Percentiles rank a stretch among this genome's conserved stretches.
Conservation (phyloP, 129 eudicot species). For the Tagetes erecta region DNA sequence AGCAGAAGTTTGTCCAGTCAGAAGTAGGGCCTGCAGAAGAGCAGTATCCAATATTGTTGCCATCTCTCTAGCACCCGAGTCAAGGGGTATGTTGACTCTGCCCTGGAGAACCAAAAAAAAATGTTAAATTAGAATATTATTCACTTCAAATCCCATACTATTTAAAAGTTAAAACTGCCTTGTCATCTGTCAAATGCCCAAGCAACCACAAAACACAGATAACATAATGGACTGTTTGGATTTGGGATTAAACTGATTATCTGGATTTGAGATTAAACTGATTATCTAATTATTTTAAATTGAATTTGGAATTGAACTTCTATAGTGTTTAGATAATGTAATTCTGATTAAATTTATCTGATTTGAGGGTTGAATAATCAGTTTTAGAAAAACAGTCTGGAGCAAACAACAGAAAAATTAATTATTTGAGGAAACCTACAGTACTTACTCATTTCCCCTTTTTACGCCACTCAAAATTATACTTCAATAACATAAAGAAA, state of each 20-base stretch:
- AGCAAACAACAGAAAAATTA: not conserved
- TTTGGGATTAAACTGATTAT: not conserved
- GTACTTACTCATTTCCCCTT: not conserved
- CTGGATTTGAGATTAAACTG: not conserved
- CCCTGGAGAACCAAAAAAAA: constrained; percentile 48
- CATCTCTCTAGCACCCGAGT: constrained; percentile 86
- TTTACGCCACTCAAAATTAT: not conserved
- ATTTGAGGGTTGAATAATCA: not conserved
- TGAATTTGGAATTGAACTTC: not conserved
- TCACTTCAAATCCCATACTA: not conserved
- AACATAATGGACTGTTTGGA: constrained; percentile 15
- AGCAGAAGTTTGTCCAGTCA: constrained; percentile 80
- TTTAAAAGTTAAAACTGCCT: not conserved
- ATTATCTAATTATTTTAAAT: not conserved
- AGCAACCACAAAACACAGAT: not conserved
- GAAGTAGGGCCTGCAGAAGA: constrained; percentile 79
- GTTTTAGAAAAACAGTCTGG: not conserved
- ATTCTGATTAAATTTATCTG: not conserved
- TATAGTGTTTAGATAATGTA: not conserved
- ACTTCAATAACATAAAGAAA: not conserved
- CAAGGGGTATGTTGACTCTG: constrained; percentile 56
- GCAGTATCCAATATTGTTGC: constrained; percentile 91
- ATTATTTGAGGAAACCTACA: not conserved
- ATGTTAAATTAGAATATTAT: constrained; percentile 25
- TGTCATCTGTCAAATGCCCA: constrained; percentile 8